A percentile compares a stretch with the other conserved stretches of the same genome.
phyloP scores from a whole-genome alignment of 768 basidiomycete genomes.

The Leucosporidium scottii region DNA sequence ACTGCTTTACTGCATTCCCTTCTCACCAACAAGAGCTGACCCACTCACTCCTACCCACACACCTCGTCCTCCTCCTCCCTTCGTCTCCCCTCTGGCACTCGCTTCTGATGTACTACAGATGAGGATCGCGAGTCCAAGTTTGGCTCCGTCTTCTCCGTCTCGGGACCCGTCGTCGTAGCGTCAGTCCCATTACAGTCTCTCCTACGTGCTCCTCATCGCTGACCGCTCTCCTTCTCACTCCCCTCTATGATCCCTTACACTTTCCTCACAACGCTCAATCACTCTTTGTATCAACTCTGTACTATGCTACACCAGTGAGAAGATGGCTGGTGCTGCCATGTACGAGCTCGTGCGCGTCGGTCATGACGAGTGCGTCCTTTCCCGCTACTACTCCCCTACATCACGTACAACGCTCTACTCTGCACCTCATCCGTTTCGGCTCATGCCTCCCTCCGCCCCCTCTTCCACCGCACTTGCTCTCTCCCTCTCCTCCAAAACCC shows the following conservation, averaged over 20 bases:
- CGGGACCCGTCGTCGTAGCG: conserved; percentile 95
- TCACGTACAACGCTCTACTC: conserved; percentile 9
- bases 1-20: no score
- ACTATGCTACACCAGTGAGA: conserved; percentile 44
- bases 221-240: background rate
- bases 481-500: background rate
- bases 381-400: conserved; percentile 35
- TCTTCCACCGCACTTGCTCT: background rate
- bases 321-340: conserved; percentile 94
- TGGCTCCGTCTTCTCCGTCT: conserved; percentile 87
- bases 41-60: background rate
- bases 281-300: background rate
- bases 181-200: conserved; percentile 6
- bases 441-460: no score
- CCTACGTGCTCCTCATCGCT: background rate
- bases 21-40: background rate
- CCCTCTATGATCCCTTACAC: background rate
- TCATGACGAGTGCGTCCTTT: conserved; percentile 83
- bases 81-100: background rate
- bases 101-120: conserved; percentile 6
- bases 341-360: conserved; percentile 95
- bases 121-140: conserved; percentile 48
- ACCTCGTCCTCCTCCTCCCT: background rate
- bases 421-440: background rate
- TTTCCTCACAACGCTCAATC: background rate